phyloP scores from a whole-genome alignment of 352 stramenopile genomes.

The Pythium volutum region DNA sequence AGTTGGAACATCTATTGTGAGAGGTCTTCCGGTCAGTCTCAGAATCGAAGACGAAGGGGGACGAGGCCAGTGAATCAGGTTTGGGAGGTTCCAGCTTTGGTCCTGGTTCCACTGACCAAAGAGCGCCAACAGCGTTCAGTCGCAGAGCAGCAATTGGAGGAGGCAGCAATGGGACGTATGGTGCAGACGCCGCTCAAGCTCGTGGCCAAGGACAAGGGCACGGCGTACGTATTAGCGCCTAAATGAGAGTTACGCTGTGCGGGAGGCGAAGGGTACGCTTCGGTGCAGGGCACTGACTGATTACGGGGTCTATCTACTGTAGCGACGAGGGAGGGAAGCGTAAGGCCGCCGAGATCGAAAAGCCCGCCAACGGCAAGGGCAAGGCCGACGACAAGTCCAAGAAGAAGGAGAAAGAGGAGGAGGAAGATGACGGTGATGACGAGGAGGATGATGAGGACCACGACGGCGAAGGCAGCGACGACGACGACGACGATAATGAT shows the following conservation, averaged over 20 bases:
- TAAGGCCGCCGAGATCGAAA: constrained; percentile 31
- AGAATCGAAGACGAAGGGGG: background rate
- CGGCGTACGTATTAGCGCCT: constrained; percentile 7
- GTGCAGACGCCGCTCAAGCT: constrained; percentile 24
- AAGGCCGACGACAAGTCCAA: constrained; percentile 35
- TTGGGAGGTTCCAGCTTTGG: constrained; percentile 7
- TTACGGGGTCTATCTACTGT: background rate
- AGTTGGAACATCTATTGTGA: background rate
- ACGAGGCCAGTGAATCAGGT: constrained; percentile 2
- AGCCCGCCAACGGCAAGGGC: constrained; percentile 33
- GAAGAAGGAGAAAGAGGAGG: constrained; percentile 43
- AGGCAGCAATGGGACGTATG: constrained; percentile 18
- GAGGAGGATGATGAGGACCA: constrained; percentile 51
- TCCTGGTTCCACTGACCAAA: background rate
- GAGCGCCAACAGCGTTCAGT: constrained; percentile 11
- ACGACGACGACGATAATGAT: constrained; percentile 34
- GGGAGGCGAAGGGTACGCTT: background rate
- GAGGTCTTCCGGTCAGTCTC: background rate
- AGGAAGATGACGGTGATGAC: constrained; percentile 48
- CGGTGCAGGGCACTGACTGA: background rate
- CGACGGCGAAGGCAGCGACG: constrained; percentile 34
- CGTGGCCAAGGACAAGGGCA: constrained; percentile 18
- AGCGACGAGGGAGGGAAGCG: constrained; percentile 34
- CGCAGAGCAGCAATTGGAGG: constrained; percentile 1
- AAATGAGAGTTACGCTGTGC: background rate